A percentile compares a stretch with the other conserved stretches of the same genome.
Conservation (phyloP, 257 asterid genomes). For the Echium plantagineum region DNA sequence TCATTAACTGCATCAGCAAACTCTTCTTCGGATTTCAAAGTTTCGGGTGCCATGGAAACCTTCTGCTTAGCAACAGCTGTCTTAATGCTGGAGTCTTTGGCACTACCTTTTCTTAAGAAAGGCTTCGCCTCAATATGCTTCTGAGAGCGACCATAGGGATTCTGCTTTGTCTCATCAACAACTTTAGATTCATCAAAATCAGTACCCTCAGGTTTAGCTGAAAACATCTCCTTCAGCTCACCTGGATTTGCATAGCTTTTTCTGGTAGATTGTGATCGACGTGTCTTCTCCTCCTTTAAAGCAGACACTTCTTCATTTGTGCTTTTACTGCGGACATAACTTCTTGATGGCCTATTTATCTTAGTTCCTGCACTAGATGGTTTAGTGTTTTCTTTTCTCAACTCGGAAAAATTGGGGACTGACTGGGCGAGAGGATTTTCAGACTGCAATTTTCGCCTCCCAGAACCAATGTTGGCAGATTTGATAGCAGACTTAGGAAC, state of each 20-base stretch:
- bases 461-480: conserved; percentile 24
- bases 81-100: conserved; percentile 36
- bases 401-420: conserved; percentile 69
- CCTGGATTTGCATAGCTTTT: conserved; percentile 42
- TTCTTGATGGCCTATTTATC: conserved; percentile 41
- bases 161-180: conserved; percentile 31
- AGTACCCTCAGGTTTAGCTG: conserved; percentile 41
- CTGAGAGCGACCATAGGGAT: conserved; percentile 22
- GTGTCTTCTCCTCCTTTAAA: conserved; percentile 58
- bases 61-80: conserved; percentile 36
- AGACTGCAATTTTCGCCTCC: conserved; percentile 51
- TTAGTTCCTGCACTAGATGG: conserved; percentile 47
- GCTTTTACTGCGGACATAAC: conserved; percentile 55
- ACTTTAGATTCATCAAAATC: conserved; percentile 41
- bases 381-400: conserved; percentile 71
- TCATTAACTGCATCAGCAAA: conserved; percentile 38
- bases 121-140: conserved; percentile 39
- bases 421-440: conserved; percentile 87
- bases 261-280: conserved; percentile 44
- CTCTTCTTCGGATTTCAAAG: conserved; percentile 30
- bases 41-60: conserved; percentile 27
- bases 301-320: conserved; percentile 18
- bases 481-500: conserved; percentile 46
- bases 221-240: conserved; percentile 34
- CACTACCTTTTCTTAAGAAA: conserved; percentile 55